Conservation (phyloP, 371 early-diverging fungal genomes). For the Basidiobolus meristosporus region DNA sequence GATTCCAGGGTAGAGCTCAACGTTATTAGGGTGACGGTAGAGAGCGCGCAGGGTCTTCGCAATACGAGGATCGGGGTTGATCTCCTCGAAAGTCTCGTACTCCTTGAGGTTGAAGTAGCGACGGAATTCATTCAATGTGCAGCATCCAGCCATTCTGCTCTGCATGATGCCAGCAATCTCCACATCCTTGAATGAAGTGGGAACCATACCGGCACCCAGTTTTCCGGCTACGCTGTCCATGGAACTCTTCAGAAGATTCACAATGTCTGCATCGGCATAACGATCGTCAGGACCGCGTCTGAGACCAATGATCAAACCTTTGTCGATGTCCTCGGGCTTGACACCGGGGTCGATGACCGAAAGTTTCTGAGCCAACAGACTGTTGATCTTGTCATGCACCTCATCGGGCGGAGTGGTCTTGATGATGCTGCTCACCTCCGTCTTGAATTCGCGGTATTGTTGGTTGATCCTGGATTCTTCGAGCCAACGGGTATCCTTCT, state of each 20-base stretch:
- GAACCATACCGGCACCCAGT: conserved; percentile 18
- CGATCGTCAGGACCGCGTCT: too few relatives aligned
- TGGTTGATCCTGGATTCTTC: too few relatives aligned
- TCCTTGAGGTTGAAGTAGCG: conserved; percentile 13
- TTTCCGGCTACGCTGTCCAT: too few relatives aligned
- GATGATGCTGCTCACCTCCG: neutral
- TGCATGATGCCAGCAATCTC: conserved; percentile 22
- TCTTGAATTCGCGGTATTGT: conserved; percentile 1
- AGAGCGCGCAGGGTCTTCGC: conserved; percentile 17
- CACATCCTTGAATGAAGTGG: conserved; percentile 16
- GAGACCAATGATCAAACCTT: too few relatives aligned
- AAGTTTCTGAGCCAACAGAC: too few relatives aligned
- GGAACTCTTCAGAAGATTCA: too few relatives aligned
- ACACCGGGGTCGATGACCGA: too few relatives aligned
- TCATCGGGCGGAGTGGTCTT: too few relatives aligned
- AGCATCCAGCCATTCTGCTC: conserved; percentile 11
- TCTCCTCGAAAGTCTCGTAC: conserved; percentile 15
- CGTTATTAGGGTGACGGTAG: conserved; percentile 17
- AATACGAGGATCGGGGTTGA: conserved; percentile 13
- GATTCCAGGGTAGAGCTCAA: conserved; percentile 24
- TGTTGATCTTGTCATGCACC: too few relatives aligned
- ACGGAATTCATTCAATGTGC: conserved; percentile 25
- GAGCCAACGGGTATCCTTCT: conserved; percentile 17
- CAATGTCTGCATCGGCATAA: too few relatives aligned
- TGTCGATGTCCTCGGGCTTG: too few relatives aligned